Evolutionary conservation across 352 stramenopile genomes (phyloP).

Genomic region (Globisporangium radiosum): DNA sequence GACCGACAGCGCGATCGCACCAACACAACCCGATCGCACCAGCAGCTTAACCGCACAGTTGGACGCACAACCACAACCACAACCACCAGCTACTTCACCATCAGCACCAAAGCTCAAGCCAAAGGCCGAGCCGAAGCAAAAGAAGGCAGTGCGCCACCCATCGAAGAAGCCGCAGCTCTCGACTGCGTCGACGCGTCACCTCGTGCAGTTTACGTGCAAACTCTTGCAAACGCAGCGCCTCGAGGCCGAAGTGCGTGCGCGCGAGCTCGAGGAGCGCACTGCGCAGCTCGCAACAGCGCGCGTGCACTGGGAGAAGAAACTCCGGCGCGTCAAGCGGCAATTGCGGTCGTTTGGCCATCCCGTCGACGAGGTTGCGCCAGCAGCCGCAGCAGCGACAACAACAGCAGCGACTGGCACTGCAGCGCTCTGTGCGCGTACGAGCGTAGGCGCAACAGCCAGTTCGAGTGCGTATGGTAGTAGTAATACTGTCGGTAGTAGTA

Average conservation of each 20-base stretch:
- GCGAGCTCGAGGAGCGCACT: slow-evolving; percentile 39
- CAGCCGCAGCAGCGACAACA: not conserved
- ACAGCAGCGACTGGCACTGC: not conserved
- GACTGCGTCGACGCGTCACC: slow-evolving; percentile 22
- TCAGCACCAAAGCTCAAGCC: not conserved
- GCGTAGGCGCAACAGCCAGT: not conserved
- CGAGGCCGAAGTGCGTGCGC: slow-evolving; percentile 36
- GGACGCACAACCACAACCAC: not conserved
- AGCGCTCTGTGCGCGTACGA: not conserved
- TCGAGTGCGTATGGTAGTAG: not conserved
- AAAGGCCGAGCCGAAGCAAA: not conserved
- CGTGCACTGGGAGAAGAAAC: slow-evolving; percentile 31
- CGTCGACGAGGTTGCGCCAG: not conserved
- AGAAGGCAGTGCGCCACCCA: not conserved
- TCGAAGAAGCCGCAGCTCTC: slow-evolving; percentile 8
- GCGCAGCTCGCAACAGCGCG: slow-evolving; percentile 20
- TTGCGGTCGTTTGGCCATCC: slow-evolving; percentile 2
- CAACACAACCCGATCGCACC: too few species aligned
- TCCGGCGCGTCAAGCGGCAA: slow-evolving; percentile 20
- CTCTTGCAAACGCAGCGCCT: slow-evolving; percentile 29
- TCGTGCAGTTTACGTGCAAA: slow-evolving; percentile 38
- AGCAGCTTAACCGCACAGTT: too few species aligned
- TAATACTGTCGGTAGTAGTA: too few species aligned
- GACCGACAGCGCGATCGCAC: too few species aligned
- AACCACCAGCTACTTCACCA: not conserved